phyloP scores from a whole-genome alignment of 495 filamentous ascomycete species.

The Penicillium daleae region DNA sequence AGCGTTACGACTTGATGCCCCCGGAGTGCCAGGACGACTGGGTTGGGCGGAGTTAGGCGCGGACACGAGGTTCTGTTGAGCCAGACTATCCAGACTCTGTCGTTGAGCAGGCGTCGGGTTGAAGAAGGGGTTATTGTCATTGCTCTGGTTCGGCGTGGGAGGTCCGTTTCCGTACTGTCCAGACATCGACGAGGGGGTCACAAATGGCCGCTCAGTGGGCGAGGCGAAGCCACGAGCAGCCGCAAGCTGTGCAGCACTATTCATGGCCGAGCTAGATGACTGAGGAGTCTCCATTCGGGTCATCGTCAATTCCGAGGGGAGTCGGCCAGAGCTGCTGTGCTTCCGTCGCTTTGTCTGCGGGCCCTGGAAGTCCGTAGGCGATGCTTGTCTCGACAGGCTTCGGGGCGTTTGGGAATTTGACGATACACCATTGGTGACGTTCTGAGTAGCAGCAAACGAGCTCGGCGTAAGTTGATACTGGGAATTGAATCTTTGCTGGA shows the following conservation, averaged over 20 bases:
- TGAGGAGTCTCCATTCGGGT: conserved; percentile 68
- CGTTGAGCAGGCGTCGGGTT: conserved; percentile 48
- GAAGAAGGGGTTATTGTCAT: conserved; percentile 56
- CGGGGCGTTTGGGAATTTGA: conserved; percentile 61
- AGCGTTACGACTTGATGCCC: conserved; percentile 48
- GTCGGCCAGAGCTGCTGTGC: conserved; percentile 64
- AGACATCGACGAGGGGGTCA: conserved; percentile 50
- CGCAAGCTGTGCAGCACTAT: conserved; percentile 43
- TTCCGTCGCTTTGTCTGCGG: conserved; percentile 75
- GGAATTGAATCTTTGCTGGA: conserved; percentile 54
- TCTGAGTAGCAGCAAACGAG: conserved; percentile 42
- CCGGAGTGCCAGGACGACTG: conserved; percentile 51
- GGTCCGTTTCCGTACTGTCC: conserved; percentile 60
- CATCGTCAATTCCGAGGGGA: conserved; percentile 78
- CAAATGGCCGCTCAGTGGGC: conserved; percentile 50
- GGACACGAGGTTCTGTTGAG: conserved; percentile 62
- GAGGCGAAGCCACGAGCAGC: conserved; percentile 47
- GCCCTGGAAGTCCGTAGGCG: conserved; percentile 62
- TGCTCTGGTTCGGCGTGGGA: conserved; percentile 63
- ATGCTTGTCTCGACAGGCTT: conserved; percentile 71
- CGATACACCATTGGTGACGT: conserved; percentile 39
- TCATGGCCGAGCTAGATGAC: conserved; percentile 38
- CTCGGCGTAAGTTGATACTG: conserved; percentile 46
- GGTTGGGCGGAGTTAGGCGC: conserved; percentile 67
- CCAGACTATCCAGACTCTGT: conserved; percentile 60